phyloP scores from a whole-genome alignment of 148 eudicot species.

The Camellia sinensis region DNA sequence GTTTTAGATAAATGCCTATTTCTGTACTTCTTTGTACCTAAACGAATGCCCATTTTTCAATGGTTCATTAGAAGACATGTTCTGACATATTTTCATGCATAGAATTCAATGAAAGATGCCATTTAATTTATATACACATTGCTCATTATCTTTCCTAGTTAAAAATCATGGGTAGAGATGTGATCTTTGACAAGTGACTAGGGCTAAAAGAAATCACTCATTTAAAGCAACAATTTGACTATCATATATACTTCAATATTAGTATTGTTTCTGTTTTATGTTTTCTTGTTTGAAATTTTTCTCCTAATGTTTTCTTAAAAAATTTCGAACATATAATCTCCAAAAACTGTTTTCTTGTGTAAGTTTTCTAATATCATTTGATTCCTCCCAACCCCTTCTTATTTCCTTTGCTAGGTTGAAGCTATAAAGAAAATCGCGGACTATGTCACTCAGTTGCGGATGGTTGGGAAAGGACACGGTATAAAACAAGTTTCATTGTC shows the following conservation, averaged over 20 bases:
- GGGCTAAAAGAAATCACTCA: too few species aligned
- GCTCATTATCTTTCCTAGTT: too few species aligned
- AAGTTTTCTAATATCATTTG: neutral
- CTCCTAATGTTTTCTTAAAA: too few species aligned
- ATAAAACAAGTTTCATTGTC: conserved; percentile 10
- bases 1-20: neutral
- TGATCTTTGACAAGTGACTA: too few species aligned
- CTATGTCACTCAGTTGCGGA: conserved; percentile 68
- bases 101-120: neutral
- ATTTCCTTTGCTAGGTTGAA: conserved; percentile 44
- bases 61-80: neutral
- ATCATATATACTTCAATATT: too few species aligned
- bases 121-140: neutral
- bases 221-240: neutral
- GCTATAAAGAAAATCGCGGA: conserved; percentile 81
- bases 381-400: neutral
- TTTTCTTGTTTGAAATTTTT: too few species aligned
- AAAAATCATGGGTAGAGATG: too few species aligned
- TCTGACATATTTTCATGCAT: neutral
- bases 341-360: neutral
- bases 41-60: neutral
- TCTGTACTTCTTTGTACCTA: neutral
- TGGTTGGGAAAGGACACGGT: conserved; percentile 90
- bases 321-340: too few species aligned
- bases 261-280: too few species aligned